phyloP scores from a whole-genome alignment of 2,329 filamentous ascomycete species.

The Didymella arachidicola region DNA sequence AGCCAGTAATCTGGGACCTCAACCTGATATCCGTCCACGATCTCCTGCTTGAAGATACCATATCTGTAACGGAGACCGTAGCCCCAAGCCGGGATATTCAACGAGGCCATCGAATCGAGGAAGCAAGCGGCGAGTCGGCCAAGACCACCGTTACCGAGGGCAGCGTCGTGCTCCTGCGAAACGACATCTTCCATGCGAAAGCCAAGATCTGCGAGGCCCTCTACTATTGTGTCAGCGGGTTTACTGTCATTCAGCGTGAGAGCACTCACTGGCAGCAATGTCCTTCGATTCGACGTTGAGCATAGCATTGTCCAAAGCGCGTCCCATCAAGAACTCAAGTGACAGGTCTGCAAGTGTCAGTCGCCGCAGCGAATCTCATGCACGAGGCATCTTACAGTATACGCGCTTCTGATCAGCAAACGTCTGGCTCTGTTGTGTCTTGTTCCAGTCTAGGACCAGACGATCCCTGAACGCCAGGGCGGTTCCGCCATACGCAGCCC shows the following conservation, averaged over 20 bases:
- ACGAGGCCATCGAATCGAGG: constrained; percentile 90
- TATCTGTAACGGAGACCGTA: constrained; percentile 96
- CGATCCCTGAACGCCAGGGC: constrained; percentile 92
- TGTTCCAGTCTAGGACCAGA: constrained; percentile 95
- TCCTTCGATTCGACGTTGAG: constrained; percentile 92
- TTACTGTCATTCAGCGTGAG: background rate
- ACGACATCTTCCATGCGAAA: constrained; percentile 98
- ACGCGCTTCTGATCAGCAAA: constrained; percentile 89
- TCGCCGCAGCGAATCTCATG: background rate
- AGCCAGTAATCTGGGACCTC: constrained; percentile 99
- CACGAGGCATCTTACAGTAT: constrained; percentile 69
- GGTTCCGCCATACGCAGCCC: constrained; percentile 88
- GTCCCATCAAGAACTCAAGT: constrained; percentile 96
- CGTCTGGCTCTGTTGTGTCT: constrained; percentile 95
- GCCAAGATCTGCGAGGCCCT: constrained; percentile 85
- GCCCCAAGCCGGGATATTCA: constrained; percentile 97
- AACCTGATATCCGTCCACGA: constrained; percentile 96
- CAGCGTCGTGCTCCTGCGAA: constrained; percentile 92
- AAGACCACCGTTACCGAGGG: constrained; percentile 93
- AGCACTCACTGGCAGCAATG: constrained; percentile 73
- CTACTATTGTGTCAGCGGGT: constrained; percentile 56
- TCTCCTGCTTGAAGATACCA: constrained; percentile 98
- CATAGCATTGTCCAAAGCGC: constrained; percentile 97
- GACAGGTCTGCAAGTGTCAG: constrained; percentile 71
- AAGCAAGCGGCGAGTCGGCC: constrained; percentile 96